phyloP scores from a whole-genome alignment of 768 basidiomycete genomes.

The Suillus alpinus region DNA sequence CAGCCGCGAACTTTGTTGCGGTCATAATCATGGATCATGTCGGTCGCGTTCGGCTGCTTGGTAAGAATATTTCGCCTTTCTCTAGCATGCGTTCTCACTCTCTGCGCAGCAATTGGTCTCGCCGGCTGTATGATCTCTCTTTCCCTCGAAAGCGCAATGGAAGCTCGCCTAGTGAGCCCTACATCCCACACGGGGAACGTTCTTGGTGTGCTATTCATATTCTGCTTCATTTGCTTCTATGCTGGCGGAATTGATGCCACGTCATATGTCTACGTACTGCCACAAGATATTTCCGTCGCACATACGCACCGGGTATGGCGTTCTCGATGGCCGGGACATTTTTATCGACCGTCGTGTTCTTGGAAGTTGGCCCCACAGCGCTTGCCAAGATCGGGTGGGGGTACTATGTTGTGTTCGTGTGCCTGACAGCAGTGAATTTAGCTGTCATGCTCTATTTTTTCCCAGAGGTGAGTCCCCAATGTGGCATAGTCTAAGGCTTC shows the following conservation, averaged over 20 bases:
- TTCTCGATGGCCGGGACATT: conserved; percentile 1
- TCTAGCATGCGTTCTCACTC: neutral
- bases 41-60: neutral
- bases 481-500: neutral
- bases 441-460: neutral
- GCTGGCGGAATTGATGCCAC: conserved; percentile 3
- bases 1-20: neutral
- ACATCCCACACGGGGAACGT: neutral
- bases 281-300: conserved; percentile 1
- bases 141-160: neutral
- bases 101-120: neutral
- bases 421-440: neutral
- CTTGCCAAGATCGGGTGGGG: neutral
- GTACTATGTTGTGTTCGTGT: conserved; percentile 1
- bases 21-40: neutral
- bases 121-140: neutral
- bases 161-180: neutral
- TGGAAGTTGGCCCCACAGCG: neutral
- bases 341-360: neutral
- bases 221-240: conserved; percentile 5
- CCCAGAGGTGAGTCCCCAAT: neutral
- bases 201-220: conserved; percentile 3
- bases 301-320: neutral
- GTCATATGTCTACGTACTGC: neutral
- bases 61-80: neutral